Evolutionary conservation across 2,329 filamentous ascomycete genomes (phyloP).

Genomic region (Colletotrichum paranaense): DNA sequence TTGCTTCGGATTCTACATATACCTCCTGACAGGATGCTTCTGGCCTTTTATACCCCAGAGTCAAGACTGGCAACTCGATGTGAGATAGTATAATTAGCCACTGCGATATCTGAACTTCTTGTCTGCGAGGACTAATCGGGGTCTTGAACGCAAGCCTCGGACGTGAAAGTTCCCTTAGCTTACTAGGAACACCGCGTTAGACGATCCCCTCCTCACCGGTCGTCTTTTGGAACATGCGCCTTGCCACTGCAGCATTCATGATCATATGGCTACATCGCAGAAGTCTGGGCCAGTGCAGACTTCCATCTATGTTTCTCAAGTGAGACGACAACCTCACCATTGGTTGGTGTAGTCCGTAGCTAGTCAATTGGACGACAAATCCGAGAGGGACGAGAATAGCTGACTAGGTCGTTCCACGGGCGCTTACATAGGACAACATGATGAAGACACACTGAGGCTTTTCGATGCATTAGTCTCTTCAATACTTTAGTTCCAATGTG

Average conservation of each 20-base stretch:
- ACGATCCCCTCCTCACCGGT: too few relatives aligned
- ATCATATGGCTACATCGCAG: background rate
- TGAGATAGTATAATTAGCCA: background rate
- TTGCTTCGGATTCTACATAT: background rate
- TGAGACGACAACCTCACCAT: background rate
- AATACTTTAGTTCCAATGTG: background rate
- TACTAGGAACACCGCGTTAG: background rate
- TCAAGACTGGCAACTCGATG: background rate
- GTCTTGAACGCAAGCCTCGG: background rate
- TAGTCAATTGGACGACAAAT: background rate
- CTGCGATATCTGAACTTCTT: background rate
- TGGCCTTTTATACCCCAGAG: slow-evolving; percentile 1
- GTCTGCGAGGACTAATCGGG: background rate
- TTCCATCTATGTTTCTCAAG: background rate
- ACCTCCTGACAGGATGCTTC: background rate
- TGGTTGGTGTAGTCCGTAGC: background rate
- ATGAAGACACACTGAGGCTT: background rate
- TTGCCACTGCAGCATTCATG: background rate
- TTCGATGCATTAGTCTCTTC: slow-evolving; percentile 1
- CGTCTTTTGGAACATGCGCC: background rate
- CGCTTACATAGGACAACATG: background rate
- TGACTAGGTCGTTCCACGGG: background rate
- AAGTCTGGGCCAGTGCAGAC: background rate
- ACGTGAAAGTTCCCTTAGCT: background rate
- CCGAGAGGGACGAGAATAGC: background rate